Evolutionary conservation across 2,329 filamentous ascomycete genomes (phyloP).

Genomic region (Penicillium thymicola): DNA sequence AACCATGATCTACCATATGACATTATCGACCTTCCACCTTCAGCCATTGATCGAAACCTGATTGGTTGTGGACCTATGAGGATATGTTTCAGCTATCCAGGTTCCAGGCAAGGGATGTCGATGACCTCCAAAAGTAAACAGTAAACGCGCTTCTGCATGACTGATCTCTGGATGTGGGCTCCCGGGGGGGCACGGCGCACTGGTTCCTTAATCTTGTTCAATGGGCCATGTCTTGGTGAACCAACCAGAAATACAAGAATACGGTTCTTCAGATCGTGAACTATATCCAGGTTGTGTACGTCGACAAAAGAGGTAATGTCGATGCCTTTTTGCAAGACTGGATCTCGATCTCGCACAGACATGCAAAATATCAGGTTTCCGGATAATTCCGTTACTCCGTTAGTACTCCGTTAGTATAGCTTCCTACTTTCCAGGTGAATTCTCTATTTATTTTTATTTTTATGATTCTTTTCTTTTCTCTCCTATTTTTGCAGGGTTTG

Average conservation of each 20-base stretch:
- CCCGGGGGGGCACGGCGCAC: constrained; percentile 12
- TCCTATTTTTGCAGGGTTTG: neutral
- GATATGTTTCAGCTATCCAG: constrained; percentile 20
- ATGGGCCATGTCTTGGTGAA: constrained; percentile 12
- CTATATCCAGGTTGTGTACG: neutral
- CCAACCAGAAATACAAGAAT: constrained; percentile 7
- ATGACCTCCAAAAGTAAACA: neutral
- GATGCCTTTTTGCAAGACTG: neutral
- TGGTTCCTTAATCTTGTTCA: constrained; percentile 17
- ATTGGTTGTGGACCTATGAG: constrained; percentile 7
- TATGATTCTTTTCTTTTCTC: neutral
- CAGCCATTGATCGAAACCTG: neutral
- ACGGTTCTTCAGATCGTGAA: constrained; percentile 9
- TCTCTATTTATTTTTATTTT: neutral
- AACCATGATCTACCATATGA: neutral
- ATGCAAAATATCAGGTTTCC: neutral
- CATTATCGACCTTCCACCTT: neutral
- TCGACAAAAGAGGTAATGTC: constrained; percentile 3
- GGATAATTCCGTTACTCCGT: neutral
- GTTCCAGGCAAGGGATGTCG: constrained; percentile 17
- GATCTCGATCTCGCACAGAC: constrained; percentile 4
- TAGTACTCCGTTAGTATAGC: neutral
- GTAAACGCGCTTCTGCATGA: constrained; percentile 2
- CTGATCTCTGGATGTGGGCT: neutral
- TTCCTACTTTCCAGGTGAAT: neutral